Evolutionary conservation across 768 basidiomycete species (phyloP), one percentile per base, ranked within the genome.

Genomic region (Mycena filopes): DNA sequence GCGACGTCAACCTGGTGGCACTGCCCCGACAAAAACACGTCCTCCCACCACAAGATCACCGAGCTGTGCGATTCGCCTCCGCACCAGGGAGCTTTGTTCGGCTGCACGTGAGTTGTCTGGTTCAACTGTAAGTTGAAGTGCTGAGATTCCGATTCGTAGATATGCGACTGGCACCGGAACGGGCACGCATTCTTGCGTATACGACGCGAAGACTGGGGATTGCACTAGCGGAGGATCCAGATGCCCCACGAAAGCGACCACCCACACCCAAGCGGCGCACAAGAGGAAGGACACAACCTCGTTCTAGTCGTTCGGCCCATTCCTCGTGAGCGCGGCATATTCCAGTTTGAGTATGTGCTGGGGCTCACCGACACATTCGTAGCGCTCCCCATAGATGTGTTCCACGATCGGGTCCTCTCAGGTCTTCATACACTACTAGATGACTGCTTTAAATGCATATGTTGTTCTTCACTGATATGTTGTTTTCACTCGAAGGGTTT

Each of bases 51-150:
- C 7, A 60, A 60, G 64, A 58, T 66, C 23, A 1, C 23, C 18
- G 53, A 66, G 58, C 64, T 60, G 26, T 55, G 64, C 36, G 64
- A 66, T 41, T 48, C n/a, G 8, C 64, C 64, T 1, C 64, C 64
- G 15, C 64, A 60, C 51, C 41, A 40, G 16, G 57, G 58, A 9
- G 18, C 41, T 5, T 21, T 51, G n/a, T 66, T 66, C 43, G 64
- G 64, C 13, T 66, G 64, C 64, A 66, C 64, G 64, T 66, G 46
- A 43, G 64, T 66, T 4, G 15, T n/a, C n/a, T 59, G n/a, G 28
- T 21, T 51, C 49, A 33, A 33, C 15, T 2, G 4, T 11, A 28
- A 9, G 1, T 4, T 23, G 1, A 6, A 9, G 20, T 20, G 25
- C 49, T 45, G 8, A 61, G 23, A 41, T 33, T 4, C 8, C n/a